Percentiles rank a stretch among this genome's conserved stretches.
These are phyloP conservation scores for Powellomyces hirtus DNA, from an alignment of 192 early-diverging fungal species.

Conservation along the genomic window DNA sequence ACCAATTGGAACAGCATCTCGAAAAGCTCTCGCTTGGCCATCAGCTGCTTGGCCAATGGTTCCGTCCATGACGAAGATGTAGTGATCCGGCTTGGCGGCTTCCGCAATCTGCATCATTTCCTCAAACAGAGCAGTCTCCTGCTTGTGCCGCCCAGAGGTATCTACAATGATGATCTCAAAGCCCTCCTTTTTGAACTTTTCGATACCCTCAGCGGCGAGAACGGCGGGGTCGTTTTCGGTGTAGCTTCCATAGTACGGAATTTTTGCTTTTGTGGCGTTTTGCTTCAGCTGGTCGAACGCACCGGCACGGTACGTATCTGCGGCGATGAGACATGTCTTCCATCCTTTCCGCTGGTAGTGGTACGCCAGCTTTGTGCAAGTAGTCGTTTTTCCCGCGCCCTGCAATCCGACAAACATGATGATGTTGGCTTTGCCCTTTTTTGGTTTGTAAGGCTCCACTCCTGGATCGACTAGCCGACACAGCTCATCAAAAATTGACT, in stretches of 20 bases:
- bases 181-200: conserved; percentile 86
- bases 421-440: conserved; percentile 79
- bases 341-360: conserved; percentile 93
- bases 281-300: conserved; percentile 99
- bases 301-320: conserved; percentile 97
- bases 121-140: conserved; percentile 89
- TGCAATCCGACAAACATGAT: conserved; percentile 99
- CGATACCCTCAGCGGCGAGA: conserved; percentile 88
- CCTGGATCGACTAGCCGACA: conserved; percentile 77
- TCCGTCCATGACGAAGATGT: conserved; percentile 98
- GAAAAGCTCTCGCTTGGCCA: conserved; percentile 86
- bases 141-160: conserved; percentile 94
- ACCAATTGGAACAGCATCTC: conserved; percentile 87
- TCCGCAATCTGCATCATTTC: conserved; percentile 94
- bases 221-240: conserved; percentile 90
- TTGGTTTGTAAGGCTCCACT: conserved; percentile 80
- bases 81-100: conserved; percentile 82
- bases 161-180: conserved; percentile 99
- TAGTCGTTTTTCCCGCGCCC: conserved; percentile 93
- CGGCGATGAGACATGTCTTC: conserved; percentile 89
- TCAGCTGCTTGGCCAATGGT: conserved; percentile 98
- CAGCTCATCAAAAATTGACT: conserved; percentile 89
- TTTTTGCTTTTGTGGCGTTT: conserved; percentile 96
- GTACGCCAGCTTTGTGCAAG: conserved; percentile 92
- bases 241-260: conserved; percentile 93